Base-by-base conservation (phyloP, 805 yeast genomes). In the Kockiozyma suomiensis region DNA sequence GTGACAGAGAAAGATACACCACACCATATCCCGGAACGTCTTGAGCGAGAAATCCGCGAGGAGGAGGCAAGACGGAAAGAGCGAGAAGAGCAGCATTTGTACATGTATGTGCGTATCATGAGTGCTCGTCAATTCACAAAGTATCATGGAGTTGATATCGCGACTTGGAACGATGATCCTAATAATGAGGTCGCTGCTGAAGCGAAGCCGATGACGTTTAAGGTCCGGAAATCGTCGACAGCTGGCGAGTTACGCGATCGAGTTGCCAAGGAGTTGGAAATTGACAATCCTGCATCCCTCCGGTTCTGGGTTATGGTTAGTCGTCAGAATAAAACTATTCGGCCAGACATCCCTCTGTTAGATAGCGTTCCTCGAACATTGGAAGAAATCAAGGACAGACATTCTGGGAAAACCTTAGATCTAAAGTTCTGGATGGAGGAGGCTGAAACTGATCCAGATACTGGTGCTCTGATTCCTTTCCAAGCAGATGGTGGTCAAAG, bases 141-240 rank as follows among this genome's bases (percentile, higher is more conserved):
- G 55, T 86, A 82, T 69, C 79, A 83, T 68, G 96, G 96, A 0
- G 85, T 88, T 69, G 97, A 91, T 71, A 70, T 87, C 15, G 89
- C 86, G 12, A 85, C 90, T 3, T 88, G 88, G 77, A 80, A 82
- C 13, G 70, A 69, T 3, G 69, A 67, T 17, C 54, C 65, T 5
- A 50, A 47, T 5, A 65, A 59, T n/a, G 64, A 55, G 26, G 46
- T 40, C n/a, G 72, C 77, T 0, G 75, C 77, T 0, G 76, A 76
- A 4, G 77, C 83, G 0, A 77, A 75, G 58, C 86, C 94, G 0
- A 10, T 76, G 1, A 68, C 72, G 2, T 69, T 86, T 42, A 82
- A 81, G 70, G 77, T 86, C 1, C 76, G 82, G 66, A 87, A 85
- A 70, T 81, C 84, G 0, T 81, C 81, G 38, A 77, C 82, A 15